Evolutionary conservation across 331 rosid genomes (phyloP).

Genomic region (Stylosanthes scabra): DNA sequence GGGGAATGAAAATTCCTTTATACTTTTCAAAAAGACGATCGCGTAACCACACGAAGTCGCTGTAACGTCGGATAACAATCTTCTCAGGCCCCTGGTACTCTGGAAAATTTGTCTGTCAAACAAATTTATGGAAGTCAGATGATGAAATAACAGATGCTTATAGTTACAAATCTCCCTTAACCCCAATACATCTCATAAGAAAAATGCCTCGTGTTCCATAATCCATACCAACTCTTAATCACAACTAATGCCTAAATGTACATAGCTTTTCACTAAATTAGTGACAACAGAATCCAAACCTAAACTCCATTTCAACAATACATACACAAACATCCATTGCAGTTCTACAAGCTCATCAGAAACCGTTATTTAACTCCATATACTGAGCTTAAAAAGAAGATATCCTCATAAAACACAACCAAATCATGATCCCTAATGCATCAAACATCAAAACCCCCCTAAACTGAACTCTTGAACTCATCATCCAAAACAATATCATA

Average conservation of each 20-base stretch:
- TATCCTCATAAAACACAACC: neutral
- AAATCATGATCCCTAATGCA: slow-evolving; percentile 7
- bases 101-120: slow-evolving; percentile 87
- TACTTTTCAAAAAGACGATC: slow-evolving; percentile 94
- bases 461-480: slow-evolving; percentile 6
- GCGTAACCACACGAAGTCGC: slow-evolving; percentile 93
- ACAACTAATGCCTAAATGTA: slow-evolving; percentile 11
- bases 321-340: neutral
- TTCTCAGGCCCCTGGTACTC: slow-evolving; percentile 98
- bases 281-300: slow-evolving; percentile 11
- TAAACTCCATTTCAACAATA: slow-evolving; percentile 5
- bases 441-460: neutral
- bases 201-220: no score
- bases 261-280: neutral
- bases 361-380: slow-evolving; percentile 19
- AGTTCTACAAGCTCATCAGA: neutral
- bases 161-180: slow-evolving; percentile 16
- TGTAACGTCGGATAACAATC: slow-evolving; percentile 97
- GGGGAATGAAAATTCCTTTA: slow-evolving; percentile 93
- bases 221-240: neutral
- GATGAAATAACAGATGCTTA: slow-evolving; percentile 17
- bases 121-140: slow-evolving; percentile 36
- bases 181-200: neutral
- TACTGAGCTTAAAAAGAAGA: neutral
- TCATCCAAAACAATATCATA: slow-evolving; percentile 19